phyloP scores from a whole-genome alignment of 352 stramenopile genomes.

The Phytophthora lateralis region DNA sequence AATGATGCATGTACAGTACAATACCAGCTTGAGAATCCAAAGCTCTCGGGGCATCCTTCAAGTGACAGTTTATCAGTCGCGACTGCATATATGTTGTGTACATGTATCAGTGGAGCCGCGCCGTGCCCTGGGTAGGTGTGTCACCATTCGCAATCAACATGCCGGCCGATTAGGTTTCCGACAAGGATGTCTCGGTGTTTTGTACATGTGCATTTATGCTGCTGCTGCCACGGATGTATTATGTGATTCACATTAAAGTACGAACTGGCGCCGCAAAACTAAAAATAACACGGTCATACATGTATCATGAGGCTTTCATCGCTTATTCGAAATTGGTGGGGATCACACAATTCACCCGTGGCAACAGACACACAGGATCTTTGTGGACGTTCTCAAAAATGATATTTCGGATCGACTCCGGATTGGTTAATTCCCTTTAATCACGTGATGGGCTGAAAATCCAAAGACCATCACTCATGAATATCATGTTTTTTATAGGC shows the following conservation, averaged over 20 bases:
- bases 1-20: background rate
- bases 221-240: no score
- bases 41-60: constrained; percentile 5
- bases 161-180: no score
- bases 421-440: constrained; percentile 8
- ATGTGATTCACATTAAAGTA: no score
- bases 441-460: constrained; percentile 20
- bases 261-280: no score
- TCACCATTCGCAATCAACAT: background rate
- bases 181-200: no score
- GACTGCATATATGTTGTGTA: constrained; percentile 4
- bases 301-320: no score
- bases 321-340: no score
- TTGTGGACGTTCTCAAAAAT: constrained; percentile 2
- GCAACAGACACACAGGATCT: background rate
- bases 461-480: constrained; percentile 28
- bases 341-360: no score
- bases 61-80: constrained; percentile 19
- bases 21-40: constrained; percentile 1
- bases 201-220: no score
- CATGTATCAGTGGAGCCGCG: no score
- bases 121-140: no score
- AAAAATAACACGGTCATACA: no score
- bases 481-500: constrained; percentile 35
- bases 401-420: constrained; percentile 1